A percentile compares a stretch with the other conserved stretches of the same genome.
Conservation (phyloP, 2,329 filamentous ascomycete genomes). For the Stagonosporopsis tanaceti region DNA sequence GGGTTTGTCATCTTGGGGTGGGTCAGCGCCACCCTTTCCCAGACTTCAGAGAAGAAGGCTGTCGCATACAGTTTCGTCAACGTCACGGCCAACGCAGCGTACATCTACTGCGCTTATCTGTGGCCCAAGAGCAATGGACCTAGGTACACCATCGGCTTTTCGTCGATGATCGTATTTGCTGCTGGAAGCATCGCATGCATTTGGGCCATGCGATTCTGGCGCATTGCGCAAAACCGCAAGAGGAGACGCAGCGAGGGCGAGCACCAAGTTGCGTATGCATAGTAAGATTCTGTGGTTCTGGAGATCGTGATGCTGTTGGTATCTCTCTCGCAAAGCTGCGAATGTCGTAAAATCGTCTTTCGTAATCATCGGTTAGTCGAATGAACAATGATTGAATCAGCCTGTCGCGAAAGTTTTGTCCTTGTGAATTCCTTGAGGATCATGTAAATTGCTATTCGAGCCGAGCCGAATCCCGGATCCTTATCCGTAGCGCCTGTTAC, state of each 20-base stretch:
- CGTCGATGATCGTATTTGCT: not conserved
- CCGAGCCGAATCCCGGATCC: not conserved
- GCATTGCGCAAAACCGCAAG: not conserved
- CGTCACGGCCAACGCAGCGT: not conserved
- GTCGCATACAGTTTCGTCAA: not conserved
- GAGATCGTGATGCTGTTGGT: not conserved
- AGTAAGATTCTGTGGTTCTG: not conserved
- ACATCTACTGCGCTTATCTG: not conserved
- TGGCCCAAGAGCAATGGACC: not conserved
- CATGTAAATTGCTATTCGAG: too few relatives aligned
- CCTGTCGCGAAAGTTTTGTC: too few relatives aligned
- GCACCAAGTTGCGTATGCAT: not conserved
- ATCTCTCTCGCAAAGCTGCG: too few relatives aligned
- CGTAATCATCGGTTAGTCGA: too few relatives aligned
- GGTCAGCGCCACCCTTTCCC: too few relatives aligned
- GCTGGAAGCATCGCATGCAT: not conserved
- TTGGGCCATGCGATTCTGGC: not conserved
- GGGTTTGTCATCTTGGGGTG: too few relatives aligned
- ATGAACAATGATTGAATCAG: too few relatives aligned
- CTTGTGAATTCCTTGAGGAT: not conserved
- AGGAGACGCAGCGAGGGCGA: not conserved
- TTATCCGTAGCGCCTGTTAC: conserved; percentile 4
- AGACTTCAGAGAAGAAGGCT: too few relatives aligned
- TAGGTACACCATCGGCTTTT: not conserved
- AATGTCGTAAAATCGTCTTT: too few relatives aligned